A percentile compares a stretch with the other conserved stretches of the same genome.
Conservation (phyloP, 345 rosid genomes). For the Salix arbutifolia region DNA sequence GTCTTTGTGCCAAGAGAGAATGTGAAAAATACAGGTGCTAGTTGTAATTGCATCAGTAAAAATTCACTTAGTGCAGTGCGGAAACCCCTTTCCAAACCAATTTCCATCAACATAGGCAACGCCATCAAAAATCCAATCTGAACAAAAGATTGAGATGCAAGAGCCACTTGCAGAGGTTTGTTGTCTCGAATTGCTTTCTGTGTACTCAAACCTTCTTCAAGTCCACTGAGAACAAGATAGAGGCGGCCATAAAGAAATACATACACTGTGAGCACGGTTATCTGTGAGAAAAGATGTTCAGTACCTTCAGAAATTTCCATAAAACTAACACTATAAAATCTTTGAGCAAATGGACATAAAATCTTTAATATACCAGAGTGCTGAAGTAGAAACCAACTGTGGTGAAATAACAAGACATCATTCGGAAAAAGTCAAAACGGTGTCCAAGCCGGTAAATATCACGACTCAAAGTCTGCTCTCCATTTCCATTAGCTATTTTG, state of each 20-base stretch:
- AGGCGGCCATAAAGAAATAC: conserved; percentile 99
- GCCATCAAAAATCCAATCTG: conserved; percentile 97
- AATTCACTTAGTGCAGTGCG: conserved; percentile 93
- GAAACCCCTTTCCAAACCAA: conserved; percentile 93
- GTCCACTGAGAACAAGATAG: conserved; percentile 95
- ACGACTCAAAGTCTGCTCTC: conserved; percentile 95
- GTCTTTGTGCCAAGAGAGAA: conserved; percentile 99
- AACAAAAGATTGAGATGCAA: conserved; percentile 96
- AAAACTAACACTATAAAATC: conserved; percentile 2
- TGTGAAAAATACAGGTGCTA: conserved; percentile 97
- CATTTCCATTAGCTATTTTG: conserved; percentile 96
- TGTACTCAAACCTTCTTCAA: conserved; percentile 69
- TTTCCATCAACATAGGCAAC: conserved; percentile 98
- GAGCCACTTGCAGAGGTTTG: conserved; percentile 94
- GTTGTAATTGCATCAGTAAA: conserved; percentile 88
- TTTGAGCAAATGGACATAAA: conserved; percentile 2
- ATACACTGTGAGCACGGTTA: conserved; percentile 91
- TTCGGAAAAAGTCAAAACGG: conserved; percentile 95
- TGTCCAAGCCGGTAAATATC: conserved; percentile 98
- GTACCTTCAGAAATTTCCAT: conserved; percentile 1
- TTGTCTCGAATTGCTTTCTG: conserved; percentile 81
- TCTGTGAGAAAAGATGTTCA: conserved; percentile 45
- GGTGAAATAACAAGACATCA: conserved; percentile 97
- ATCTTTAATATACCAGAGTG: conserved; percentile 57
- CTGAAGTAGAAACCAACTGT: conserved; percentile 97